Evolutionary conservation across 2,329 filamentous ascomycete genomes (phyloP).

Genomic region (Hymenoscyphus salicellus): DNA sequence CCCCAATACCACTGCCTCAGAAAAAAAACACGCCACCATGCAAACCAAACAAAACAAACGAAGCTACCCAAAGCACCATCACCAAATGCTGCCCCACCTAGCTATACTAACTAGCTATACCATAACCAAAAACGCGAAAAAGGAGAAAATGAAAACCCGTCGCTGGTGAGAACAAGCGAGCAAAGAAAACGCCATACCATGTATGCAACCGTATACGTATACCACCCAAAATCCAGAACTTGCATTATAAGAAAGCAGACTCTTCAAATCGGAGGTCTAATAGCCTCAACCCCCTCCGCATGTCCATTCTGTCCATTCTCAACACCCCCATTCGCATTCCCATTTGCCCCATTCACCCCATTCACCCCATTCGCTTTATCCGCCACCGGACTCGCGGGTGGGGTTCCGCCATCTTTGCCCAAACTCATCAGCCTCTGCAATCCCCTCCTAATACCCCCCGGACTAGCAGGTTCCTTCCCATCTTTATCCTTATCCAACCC

Average conservation of each 20-base stretch:
- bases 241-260: too few relatives aligned
- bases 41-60: background rate
- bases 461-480: conserved; percentile 8
- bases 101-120: background rate
- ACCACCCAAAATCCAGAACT: too few relatives aligned
- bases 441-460: conserved; percentile 18
- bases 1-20: too few relatives aligned
- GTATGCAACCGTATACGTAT: background rate
- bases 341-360: background rate
- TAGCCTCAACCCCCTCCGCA: background rate
- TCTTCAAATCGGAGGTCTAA: background rate
- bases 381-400: background rate
- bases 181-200: background rate
- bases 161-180: background rate
- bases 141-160: background rate
- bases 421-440: conserved; percentile 28
- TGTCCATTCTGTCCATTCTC: background rate
- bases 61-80: background rate
- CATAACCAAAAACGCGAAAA: background rate
- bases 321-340: background rate
- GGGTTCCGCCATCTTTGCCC: conserved; percentile 8
- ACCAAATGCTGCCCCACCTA: background rate
- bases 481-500: conserved; percentile 22
- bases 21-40: too few relatives aligned
- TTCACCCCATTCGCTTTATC: background rate